These are phyloP conservation scores for Stylonectria norvegica DNA, from an alignment of 2,329 filamentous ascomycete genomes.

Conservation along the genomic window DNA sequence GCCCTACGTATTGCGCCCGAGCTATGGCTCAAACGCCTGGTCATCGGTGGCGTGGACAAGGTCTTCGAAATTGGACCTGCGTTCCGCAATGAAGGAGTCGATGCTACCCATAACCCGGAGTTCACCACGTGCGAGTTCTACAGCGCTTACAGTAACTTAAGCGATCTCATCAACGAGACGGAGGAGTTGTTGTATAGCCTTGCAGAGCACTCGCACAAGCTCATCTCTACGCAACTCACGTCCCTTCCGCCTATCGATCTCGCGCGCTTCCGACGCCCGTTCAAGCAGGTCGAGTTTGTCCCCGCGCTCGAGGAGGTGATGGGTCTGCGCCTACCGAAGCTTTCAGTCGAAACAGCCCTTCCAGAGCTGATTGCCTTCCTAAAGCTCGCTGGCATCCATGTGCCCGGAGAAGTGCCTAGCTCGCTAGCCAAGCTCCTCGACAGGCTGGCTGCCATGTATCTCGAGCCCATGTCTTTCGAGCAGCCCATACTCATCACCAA, in stretches of 20 bases:
- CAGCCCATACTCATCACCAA: constrained; percentile 81
- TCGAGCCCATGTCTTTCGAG: constrained; percentile 70
- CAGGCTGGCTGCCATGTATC: constrained; percentile 67
- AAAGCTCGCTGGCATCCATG: constrained; percentile 56
- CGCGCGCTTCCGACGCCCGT: constrained; percentile 50
- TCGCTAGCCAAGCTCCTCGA: constrained; percentile 73
- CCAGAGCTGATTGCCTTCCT: constrained; percentile 52
- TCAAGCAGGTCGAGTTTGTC: constrained; percentile 74
- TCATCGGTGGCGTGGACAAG: constrained; percentile 81
- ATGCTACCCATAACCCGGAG: constrained; percentile 91
- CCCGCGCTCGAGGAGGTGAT: constrained; percentile 70
- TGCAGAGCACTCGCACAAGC: constrained; percentile 46
- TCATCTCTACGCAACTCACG: constrained; percentile 44
- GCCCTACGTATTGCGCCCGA: constrained; percentile 88
- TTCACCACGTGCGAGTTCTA: constrained; percentile 99
- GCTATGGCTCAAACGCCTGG: constrained; percentile 87
- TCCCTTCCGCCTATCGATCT: constrained; percentile 49
- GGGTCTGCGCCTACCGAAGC: constrained; percentile 61
- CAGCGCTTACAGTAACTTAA: constrained; percentile 74
- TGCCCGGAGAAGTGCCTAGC: constrained; percentile 61
- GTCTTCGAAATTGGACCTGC: constrained; percentile 91
- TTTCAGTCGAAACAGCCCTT: constrained; percentile 54
- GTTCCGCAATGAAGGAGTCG: constrained; percentile 91
- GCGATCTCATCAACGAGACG: constrained; percentile 71
- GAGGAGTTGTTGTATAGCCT: constrained; percentile 65